These are phyloP conservation scores for Pelargonium nanum DNA, from an alignment of 345 rosid species.

Conservation along the genomic window DNA sequence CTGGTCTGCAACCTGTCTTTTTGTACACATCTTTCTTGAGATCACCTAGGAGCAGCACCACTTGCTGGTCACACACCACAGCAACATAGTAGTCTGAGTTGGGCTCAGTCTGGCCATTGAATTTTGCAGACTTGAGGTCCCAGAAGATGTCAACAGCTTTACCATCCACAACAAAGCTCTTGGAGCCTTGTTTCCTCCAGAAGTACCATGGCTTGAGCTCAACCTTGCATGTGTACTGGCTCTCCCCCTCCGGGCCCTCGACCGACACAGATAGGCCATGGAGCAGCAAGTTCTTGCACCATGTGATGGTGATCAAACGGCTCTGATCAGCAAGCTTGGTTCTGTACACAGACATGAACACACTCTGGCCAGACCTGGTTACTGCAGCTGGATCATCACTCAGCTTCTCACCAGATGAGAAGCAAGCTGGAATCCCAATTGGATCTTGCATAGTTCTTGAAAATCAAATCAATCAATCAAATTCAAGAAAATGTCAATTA, in stretches of 20 bases:
- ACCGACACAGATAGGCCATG: slow-evolving; percentile 50
- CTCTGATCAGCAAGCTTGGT: slow-evolving; percentile 51
- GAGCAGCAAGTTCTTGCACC: slow-evolving; percentile 58
- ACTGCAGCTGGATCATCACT: slow-evolving; percentile 36
- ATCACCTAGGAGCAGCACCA: slow-evolving; percentile 66
- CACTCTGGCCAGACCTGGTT: slow-evolving; percentile 59
- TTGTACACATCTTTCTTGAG: slow-evolving; percentile 61
- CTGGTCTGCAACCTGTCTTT: slow-evolving; percentile 57
- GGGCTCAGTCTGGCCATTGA: slow-evolving; percentile 63
- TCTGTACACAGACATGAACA: slow-evolving; percentile 46
- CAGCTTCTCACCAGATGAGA: slow-evolving; percentile 39
- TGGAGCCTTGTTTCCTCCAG: slow-evolving; percentile 69
- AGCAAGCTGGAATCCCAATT: slow-evolving; percentile 53
- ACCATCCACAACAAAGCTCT: slow-evolving; percentile 34
- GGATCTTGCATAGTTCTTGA: slow-evolving; percentile 38
- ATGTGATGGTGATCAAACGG: slow-evolving; percentile 47
- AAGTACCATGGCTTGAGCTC: slow-evolving; percentile 74
- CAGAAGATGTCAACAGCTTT: slow-evolving; percentile 48
- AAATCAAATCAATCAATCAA: slow-evolving; percentile 1
- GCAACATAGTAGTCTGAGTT: slow-evolving; percentile 63
- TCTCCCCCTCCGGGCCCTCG: slow-evolving; percentile 34
- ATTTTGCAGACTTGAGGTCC: slow-evolving; percentile 57
- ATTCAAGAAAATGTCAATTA: neutral
- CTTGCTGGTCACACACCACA: slow-evolving; percentile 63
- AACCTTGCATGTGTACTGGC: slow-evolving; percentile 44